These are phyloP conservation scores for Fagus sylvatica DNA, from an alignment of 306 rosid species.

Conservation along the genomic window DNA sequence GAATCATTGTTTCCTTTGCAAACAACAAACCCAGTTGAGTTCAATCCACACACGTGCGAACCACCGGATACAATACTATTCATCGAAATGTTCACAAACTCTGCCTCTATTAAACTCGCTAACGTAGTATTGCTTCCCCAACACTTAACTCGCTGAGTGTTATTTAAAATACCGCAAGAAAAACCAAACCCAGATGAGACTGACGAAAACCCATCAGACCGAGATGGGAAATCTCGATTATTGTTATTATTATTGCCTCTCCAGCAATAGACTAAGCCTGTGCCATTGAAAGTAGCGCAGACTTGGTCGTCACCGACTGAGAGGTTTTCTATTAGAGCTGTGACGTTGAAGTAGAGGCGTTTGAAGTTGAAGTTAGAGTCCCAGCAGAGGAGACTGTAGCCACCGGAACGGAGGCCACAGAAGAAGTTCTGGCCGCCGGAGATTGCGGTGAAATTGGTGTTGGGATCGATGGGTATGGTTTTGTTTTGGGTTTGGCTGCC, in stretches of 20 bases:
- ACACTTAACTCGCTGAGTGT: slow-evolving; percentile 41
- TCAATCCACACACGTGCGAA: slow-evolving; percentile 72
- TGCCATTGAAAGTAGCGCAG: slow-evolving; percentile 54
- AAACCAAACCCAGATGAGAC: slow-evolving; percentile 83
- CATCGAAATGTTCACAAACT: slow-evolving; percentile 57
- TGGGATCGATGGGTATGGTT: slow-evolving; percentile 37
- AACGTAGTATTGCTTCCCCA: slow-evolving; percentile 49
- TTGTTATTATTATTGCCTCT: slow-evolving; percentile 15
- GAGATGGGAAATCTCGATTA: slow-evolving; percentile 18
- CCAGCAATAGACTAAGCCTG: slow-evolving; percentile 63
- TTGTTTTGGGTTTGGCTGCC: slow-evolving; percentile 20
- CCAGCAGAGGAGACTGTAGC: slow-evolving; percentile 60
- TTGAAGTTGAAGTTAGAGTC: slow-evolving; percentile 33
- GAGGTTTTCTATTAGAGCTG: slow-evolving; percentile 51
- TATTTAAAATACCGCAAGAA: slow-evolving; percentile 67
- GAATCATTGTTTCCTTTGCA: slow-evolving; percentile 58
- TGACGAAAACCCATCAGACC: slow-evolving; percentile 37
- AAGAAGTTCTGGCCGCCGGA: slow-evolving; percentile 68
- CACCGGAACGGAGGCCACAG: slow-evolving; percentile 72
- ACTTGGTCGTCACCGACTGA: slow-evolving; percentile 64
- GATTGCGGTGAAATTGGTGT: slow-evolving; percentile 51
- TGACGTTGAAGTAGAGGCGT: slow-evolving; percentile 42
- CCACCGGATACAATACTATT: slow-evolving; percentile 56
- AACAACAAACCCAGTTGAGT: slow-evolving; percentile 51
- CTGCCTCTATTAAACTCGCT: slow-evolving; percentile 36